A percentile compares a stretch with the other conserved stretches of the same genome.
Conservation (phyloP, 2,329 filamentous ascomycete species). For the Sphaerulina vaccinii region DNA sequence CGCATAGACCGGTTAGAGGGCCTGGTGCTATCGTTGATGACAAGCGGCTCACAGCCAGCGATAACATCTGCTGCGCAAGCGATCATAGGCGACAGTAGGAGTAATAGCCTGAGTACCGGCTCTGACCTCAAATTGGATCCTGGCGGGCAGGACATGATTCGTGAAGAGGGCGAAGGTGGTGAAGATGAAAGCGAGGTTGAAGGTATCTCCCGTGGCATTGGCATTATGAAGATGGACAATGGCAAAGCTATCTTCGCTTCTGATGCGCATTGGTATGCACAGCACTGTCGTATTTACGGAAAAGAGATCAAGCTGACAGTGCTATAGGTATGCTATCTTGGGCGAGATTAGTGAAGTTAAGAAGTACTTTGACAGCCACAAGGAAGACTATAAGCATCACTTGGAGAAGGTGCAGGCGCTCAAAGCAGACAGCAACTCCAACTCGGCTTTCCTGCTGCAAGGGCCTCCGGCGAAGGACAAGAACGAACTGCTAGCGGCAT, state of each 20-base stretch:
- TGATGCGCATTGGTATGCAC: conserved; percentile 55
- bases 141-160: conserved; percentile 56
- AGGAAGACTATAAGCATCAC: conserved; percentile 83
- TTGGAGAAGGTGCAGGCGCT: conserved; percentile 71
- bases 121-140: conserved; percentile 52
- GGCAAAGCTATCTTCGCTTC: conserved; percentile 50
- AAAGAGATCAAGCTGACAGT: no score
- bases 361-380: conserved; percentile 81
- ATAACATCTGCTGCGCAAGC: conserved; percentile 58
- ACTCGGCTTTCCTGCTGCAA: conserved; percentile 77
- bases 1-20: conserved; percentile 93
- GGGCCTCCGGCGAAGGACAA: conserved; percentile 67
- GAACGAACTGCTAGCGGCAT: conserved; percentile 71
- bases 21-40: conserved; percentile 90
- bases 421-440: conserved; percentile 59
- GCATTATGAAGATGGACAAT: conserved; percentile 54
- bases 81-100: conserved; percentile 48
- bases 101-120: conserved; percentile 41
- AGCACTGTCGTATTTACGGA: no score
- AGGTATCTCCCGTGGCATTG: conserved; percentile 51
- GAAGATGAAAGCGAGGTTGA: conserved; percentile 63
- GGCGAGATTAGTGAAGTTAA: conserved; percentile 85
- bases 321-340: conserved; percentile 51
- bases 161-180: conserved; percentile 50
- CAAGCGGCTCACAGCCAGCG: conserved; percentile 65